Evolutionary conservation across 2,329 filamentous ascomycete genomes (phyloP), one percentile per base, ranked within the genome.

Genomic region (Ophiosphaerella herpotricha): DNA sequence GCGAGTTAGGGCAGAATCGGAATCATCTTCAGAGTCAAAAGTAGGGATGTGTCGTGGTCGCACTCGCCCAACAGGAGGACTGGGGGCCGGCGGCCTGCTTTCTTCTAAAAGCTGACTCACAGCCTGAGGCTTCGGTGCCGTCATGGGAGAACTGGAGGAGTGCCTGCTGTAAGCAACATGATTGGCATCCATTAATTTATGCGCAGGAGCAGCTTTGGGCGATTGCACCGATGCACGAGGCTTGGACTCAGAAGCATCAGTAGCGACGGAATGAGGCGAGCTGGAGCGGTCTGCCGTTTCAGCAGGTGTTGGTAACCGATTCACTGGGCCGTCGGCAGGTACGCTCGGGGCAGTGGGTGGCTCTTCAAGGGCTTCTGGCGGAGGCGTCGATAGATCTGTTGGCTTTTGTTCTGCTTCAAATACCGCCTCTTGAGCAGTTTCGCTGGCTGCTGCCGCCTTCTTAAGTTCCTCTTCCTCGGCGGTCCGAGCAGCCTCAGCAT

Each of bases 11-110:
- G 63, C 63, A 31, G 61, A 63, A 44, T 70, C 64, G 29, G 66
- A 67, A 37, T 71, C 67, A 41, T 67, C 63, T 40, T 70, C 67
- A 40, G 60, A 58, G 46, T 70, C 68, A 55, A 70, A 70, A 41
- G 67, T 62, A 46, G 65, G 48, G 8, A 58, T 55, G 49, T 69
- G 61, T 50, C 68, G 66, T 34, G 62, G 59, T 41, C 67, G 64
- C 24, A 46, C 57, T 58, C 59, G 64, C 44, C 60, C 61, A 23
- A 70, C 50, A 37, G 70, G 70, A 47, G 69, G 68, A 46, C 66
- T 68, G 26, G 70, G 70, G 48, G 69, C 67, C 45, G 70, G 64
- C 16, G 70, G 70, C 58, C 68, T 63, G 38, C 54, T 57, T 21
- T 70, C 67, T 48, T 71, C 67, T 16, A 68, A 56, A 29, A 58